A percentile compares a stretch with the other conserved stretches of the same genome.
These are phyloP conservation scores for Jamesozyma jinghongensis DNA, from an alignment of 805 yeast species.

Conservation along the genomic window DNA sequence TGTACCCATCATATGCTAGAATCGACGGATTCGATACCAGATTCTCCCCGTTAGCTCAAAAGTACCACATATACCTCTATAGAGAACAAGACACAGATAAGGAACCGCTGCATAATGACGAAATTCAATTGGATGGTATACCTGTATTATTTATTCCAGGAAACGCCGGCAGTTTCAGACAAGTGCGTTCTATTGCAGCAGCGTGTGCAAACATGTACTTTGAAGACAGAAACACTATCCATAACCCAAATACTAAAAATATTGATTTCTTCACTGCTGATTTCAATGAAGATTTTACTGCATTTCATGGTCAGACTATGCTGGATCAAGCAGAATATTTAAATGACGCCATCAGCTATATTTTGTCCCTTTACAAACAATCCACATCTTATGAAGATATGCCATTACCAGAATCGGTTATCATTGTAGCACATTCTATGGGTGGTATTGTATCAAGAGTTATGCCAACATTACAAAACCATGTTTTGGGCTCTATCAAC, in stretches of 20 bases:
- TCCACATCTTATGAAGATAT: constrained; percentile 10
- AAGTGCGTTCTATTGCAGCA: constrained; percentile 87
- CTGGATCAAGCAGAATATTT: constrained; percentile 88
- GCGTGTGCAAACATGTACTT: constrained; percentile 52
- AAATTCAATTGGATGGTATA: constrained; percentile 48
- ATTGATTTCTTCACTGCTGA: constrained; percentile 87
- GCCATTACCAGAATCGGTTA: constrained; percentile 54
- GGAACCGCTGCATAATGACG: constrained; percentile 38
- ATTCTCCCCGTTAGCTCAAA: constrained; percentile 47
- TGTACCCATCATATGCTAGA: constrained; percentile 79
- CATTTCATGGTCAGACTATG: constrained; percentile 90
- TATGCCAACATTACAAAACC: constrained; percentile 72
- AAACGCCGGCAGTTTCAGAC: constrained; percentile 90
- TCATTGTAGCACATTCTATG: constrained; percentile 88
- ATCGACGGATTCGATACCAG: constrained; percentile 66
- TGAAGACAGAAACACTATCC: constrained; percentile 22
- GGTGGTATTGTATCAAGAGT: constrained; percentile 93
- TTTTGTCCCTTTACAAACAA: constrained; percentile 52
- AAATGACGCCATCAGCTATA: constrained; percentile 78
- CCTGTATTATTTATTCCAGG: constrained; percentile 96
- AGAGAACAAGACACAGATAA: constrained; percentile 69
- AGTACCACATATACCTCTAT: constrained; percentile 77
- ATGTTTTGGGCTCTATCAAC: constrained; percentile 60
- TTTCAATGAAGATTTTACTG: constrained; percentile 92
- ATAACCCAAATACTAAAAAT: constrained; percentile 31